phyloP scores from a whole-genome alignment of 352 stramenopile species.

The Globisporangium viniferum region DNA sequence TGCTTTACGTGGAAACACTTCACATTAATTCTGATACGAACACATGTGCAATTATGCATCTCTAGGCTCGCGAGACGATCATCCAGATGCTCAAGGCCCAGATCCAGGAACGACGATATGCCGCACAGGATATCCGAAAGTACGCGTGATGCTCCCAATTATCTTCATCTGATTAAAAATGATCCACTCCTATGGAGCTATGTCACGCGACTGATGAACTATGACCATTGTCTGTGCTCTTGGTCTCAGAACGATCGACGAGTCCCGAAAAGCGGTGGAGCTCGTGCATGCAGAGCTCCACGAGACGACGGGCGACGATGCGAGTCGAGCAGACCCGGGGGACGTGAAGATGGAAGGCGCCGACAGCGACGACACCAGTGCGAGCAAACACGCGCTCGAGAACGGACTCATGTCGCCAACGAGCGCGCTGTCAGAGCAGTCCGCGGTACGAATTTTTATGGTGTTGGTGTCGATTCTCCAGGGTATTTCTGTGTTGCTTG shows the following conservation, averaged over 20 bases:
- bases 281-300: conserved; percentile 59
- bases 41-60: background rate
- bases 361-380: conserved; percentile 16
- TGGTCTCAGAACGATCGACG: conserved; percentile 52
- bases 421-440: conserved; percentile 34
- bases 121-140: conserved; percentile 67
- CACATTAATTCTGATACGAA: background rate
- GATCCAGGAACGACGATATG: conserved; percentile 72
- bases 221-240: background rate
- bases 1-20: background rate
- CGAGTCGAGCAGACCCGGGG: conserved; percentile 15
- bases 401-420: conserved; percentile 14
- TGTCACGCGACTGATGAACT: background rate
- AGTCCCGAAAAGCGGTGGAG: conserved; percentile 57
- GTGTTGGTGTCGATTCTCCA: background rate
- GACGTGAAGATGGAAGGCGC: conserved; percentile 29
- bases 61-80: conserved; percentile 65
- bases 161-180: too few species aligned
- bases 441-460: conserved; percentile 21
- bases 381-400: conserved; percentile 8
- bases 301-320: conserved; percentile 39
- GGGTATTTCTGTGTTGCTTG: too few species aligned
- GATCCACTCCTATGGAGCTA: background rate
- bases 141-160: conserved; percentile 12
- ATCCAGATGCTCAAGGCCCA: conserved; percentile 81